Conservation (phyloP, 225 moss, liverwort and hornwort genomes). For the Marchantia paleacea region DNA sequence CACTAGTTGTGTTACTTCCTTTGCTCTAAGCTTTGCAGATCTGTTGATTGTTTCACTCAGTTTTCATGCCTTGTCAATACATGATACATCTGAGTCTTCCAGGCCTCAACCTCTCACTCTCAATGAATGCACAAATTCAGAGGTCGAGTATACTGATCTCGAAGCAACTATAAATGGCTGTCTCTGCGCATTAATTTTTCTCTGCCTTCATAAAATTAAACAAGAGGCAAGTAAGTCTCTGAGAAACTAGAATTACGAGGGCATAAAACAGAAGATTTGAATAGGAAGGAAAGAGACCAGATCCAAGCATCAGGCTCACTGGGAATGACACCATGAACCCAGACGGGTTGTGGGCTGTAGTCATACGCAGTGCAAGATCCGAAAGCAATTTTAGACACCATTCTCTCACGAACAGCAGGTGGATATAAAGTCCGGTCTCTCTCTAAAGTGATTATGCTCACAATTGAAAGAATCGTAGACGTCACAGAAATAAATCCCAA, state of each 20-base stretch:
- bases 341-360: conserved; percentile 54
- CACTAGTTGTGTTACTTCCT: background rate
- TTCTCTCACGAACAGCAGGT: conserved; percentile 37
- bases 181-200: background rate
- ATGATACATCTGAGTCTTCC: background rate
- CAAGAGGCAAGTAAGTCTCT: background rate
- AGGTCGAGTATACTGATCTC: background rate
- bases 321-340: conserved; percentile 55
- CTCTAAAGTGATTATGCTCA: conserved; percentile 47
- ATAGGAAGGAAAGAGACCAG: conserved; percentile 39
- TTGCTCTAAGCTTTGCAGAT: background rate
- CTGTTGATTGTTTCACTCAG: too few species aligned
- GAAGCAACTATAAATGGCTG: background rate
- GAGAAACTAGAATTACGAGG: background rate
- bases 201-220: too few species aligned
- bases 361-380: conserved; percentile 57
- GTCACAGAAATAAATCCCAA: conserved; percentile 44
- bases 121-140: background rate
- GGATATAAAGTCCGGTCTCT: conserved; percentile 31
- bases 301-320: conserved; percentile 61
- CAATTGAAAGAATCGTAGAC: conserved; percentile 47
- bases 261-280: background rate
- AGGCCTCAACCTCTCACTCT: background rate
- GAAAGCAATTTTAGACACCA: conserved; percentile 57
- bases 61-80: background rate